phyloP scores from a whole-genome alignment of 2,329 filamentous ascomycete genomes.

The Xylaria sp. region DNA sequence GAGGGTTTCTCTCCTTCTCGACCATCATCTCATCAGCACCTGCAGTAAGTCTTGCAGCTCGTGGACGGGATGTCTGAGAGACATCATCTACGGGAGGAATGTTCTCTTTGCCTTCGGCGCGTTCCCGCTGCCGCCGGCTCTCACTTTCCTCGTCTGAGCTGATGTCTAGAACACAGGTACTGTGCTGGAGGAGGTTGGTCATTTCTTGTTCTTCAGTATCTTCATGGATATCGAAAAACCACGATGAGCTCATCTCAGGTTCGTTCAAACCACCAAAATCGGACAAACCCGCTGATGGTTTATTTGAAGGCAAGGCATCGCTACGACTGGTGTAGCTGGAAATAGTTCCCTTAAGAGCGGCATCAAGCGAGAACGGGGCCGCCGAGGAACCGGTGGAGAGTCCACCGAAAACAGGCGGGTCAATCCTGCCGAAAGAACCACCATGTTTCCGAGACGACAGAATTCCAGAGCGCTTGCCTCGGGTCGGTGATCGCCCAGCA shows the following conservation, averaged over 20 bases:
- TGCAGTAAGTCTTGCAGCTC: slow-evolving; percentile 48
- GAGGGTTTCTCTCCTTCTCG: slow-evolving; percentile 71
- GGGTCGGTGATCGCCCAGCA: slow-evolving; percentile 82
- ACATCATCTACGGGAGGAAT: slow-evolving; percentile 78
- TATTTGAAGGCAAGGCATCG: slow-evolving; percentile 39
- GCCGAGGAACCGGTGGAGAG: slow-evolving; percentile 56
- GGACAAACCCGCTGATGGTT: slow-evolving; percentile 46
- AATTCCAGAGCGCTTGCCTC: slow-evolving; percentile 73
- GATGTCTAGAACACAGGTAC: slow-evolving; percentile 86
- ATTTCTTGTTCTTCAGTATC: slow-evolving; percentile 91
- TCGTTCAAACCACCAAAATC: slow-evolving; percentile 52
- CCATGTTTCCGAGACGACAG: slow-evolving; percentile 74
- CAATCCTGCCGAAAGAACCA: slow-evolving; percentile 73
- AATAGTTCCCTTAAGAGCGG: slow-evolving; percentile 81
- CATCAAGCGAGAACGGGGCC: slow-evolving; percentile 84
- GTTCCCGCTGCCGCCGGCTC: slow-evolving; percentile 61
- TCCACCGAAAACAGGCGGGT: slow-evolving; percentile 71
- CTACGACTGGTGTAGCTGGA: slow-evolving; percentile 65
- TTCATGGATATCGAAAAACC: slow-evolving; percentile 95
- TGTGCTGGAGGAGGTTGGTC: slow-evolving; percentile 92
- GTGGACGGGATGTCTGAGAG: slow-evolving; percentile 62
- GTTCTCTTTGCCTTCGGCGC: slow-evolving; percentile 85
- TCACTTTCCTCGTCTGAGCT: slow-evolving; percentile 84
- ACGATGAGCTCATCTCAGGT: slow-evolving; percentile 69
- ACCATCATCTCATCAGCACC: slow-evolving; percentile 65